Evolutionary conservation across 2,329 filamentous ascomycete species (phyloP).

Genomic region (Mycosphaerella arachidis): DNA sequence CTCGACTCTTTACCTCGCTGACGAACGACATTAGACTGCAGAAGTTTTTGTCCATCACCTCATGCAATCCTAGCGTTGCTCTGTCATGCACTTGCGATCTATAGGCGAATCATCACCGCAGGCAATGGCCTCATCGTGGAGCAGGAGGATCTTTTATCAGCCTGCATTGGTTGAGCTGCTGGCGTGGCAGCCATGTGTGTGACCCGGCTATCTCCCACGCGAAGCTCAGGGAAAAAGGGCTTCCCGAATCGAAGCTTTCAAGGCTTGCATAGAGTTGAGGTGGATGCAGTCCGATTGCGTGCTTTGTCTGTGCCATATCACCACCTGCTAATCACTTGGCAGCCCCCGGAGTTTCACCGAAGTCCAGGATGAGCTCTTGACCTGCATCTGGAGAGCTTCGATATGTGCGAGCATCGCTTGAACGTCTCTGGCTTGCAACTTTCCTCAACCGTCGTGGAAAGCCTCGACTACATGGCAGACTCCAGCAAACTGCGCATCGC

Average conservation of each 20-base stretch:
- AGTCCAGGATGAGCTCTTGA: not conserved
- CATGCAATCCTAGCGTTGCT: not conserved
- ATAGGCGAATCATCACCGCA: not conserved
- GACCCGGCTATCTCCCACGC: not conserved
- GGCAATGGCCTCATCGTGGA: not conserved
- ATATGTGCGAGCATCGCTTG: not conserved
- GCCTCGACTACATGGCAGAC: constrained; percentile 5
- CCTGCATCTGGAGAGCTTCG: not conserved
- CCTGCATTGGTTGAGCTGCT: not conserved
- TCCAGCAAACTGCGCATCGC: constrained; percentile 23
- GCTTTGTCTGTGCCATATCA: constrained; percentile 12
- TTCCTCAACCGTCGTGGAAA: not conserved
- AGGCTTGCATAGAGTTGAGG: not conserved
- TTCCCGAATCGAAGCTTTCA: constrained; percentile 1
- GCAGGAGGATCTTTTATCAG: not conserved
- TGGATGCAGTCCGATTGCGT: constrained; percentile 11
- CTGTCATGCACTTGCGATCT: not conserved
- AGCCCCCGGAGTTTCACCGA: not conserved
- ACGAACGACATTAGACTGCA: not conserved
- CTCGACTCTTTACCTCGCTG: not conserved
- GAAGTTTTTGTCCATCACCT: not conserved
- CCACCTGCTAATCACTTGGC: constrained; percentile 3
- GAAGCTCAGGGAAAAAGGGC: not conserved
- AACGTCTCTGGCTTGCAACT: not conserved
- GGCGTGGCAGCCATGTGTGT: not conserved